Conservation (phyloP, 169 alveolate species). For the Perkinsus olseni region DNA sequence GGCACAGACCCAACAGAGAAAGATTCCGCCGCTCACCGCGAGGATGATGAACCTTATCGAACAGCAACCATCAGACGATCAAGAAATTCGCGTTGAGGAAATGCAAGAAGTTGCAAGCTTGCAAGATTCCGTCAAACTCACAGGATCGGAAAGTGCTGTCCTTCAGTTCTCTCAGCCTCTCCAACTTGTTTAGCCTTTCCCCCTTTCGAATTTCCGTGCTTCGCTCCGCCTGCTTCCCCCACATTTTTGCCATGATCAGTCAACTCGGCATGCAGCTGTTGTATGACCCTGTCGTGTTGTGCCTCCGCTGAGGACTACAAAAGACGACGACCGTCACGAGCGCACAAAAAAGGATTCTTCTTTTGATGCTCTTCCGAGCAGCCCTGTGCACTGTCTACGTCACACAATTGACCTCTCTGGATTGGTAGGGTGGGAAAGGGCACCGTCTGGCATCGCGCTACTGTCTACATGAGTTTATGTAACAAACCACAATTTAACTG, state of each 20-base stretch:
- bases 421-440: too few relatives aligned
- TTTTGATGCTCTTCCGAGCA: too few relatives aligned
- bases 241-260: neutral
- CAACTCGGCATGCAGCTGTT: neutral
- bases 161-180: neutral
- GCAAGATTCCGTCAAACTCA: neutral
- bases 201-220: neutral
- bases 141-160: neutral
- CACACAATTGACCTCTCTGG: too few relatives aligned
- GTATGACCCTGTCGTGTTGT: neutral
- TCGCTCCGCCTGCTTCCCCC: neutral
- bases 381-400: too few relatives aligned
- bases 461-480: too few relatives aligned
- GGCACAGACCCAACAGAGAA: neutral
- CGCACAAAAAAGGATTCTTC: too few relatives aligned
- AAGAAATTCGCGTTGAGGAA: too few relatives aligned
- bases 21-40: neutral
- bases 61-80: neutral
- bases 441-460: too few relatives aligned
- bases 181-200: neutral
- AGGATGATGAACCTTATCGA: neutral
- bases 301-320: neutral
- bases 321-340: neutral
- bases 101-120: neutral
- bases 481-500: too few relatives aligned